A percentile compares a stretch with the other conserved stretches of the same genome.
These are phyloP conservation scores for Panellus pusillus DNA, from an alignment of 768 basidiomycete genomes.

Conservation along the genomic window DNA sequence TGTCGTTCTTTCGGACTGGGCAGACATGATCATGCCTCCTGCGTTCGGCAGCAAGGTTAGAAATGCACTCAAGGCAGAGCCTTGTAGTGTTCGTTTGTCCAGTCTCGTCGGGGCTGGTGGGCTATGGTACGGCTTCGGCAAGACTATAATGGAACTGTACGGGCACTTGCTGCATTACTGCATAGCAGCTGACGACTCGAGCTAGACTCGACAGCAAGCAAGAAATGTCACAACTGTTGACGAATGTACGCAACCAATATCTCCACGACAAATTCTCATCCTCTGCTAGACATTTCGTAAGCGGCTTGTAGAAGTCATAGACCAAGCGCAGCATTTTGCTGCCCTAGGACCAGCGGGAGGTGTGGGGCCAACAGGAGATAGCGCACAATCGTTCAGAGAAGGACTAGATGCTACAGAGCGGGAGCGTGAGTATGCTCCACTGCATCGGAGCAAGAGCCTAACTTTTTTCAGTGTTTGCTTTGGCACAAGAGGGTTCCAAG, in stretches of 20 bases:
- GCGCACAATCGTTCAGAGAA: conserved; percentile 79
- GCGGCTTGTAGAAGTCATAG: conserved; percentile 76
- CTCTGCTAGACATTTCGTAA: conserved; percentile 65
- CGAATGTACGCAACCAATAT: conserved; percentile 46
- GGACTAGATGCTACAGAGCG: conserved; percentile 92
- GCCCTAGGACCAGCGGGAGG: conserved; percentile 61
- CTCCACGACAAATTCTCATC: neutral
- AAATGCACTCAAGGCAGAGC: conserved; percentile 87
- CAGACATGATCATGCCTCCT: conserved; percentile 80
- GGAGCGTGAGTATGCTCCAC: conserved; percentile 61
- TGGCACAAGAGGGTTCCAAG: conserved; percentile 82
- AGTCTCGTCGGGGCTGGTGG: conserved; percentile 85
- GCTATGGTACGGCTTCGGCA: conserved; percentile 91
- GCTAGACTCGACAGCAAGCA: conserved; percentile 75
- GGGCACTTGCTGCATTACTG: neutral
- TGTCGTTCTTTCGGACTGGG: conserved; percentile 71
- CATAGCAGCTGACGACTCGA: neutral
- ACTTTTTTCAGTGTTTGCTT: conserved; percentile 64
- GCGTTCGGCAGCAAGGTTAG: conserved; percentile 76
- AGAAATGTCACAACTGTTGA: conserved; percentile 71
- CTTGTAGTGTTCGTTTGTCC: conserved; percentile 80
- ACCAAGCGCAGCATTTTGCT: conserved; percentile 89
- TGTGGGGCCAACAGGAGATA: conserved; percentile 51
- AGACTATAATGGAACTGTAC: conserved; percentile 81
- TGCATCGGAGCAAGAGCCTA: conserved; percentile 8